phyloP scores from a whole-genome alignment of 306 rosid genomes.

The Cicer bijugum region DNA sequence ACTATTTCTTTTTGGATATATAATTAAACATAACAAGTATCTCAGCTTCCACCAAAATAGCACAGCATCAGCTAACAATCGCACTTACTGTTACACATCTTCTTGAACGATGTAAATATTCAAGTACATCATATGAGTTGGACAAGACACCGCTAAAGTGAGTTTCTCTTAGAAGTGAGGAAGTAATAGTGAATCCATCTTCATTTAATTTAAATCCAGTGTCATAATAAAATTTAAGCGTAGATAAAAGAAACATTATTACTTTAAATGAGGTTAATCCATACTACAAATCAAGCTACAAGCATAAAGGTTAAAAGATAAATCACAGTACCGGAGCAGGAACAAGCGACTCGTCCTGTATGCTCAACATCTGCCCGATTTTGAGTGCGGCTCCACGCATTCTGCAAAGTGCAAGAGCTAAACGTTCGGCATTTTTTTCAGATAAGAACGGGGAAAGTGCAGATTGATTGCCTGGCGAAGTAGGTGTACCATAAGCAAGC shows the following conservation, averaged over 20 bases:
- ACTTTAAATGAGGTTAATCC: background rate
- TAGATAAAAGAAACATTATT: slow-evolving; percentile 1
- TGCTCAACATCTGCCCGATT: slow-evolving; percentile 96
- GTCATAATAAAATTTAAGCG: slow-evolving; percentile 4
- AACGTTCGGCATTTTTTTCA: slow-evolving; percentile 77
- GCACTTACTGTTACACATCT: slow-evolving; percentile 15
- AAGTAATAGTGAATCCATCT: slow-evolving; percentile 4
- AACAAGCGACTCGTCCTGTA: slow-evolving; percentile 91
- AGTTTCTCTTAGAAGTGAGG: background rate
- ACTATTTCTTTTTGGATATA: background rate
- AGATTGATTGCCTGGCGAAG: slow-evolving; percentile 52
- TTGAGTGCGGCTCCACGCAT: slow-evolving; percentile 98
- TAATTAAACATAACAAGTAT: background rate
- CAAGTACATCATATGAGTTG: slow-evolving; percentile 5
- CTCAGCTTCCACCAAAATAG: slow-evolving; percentile 21
- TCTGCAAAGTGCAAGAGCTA: slow-evolving; percentile 88
- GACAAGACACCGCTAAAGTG: background rate
- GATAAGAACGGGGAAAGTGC: slow-evolving; percentile 75
- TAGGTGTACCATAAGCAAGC: slow-evolving; percentile 69
- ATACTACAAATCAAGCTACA: slow-evolving; percentile 8
- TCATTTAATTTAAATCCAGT: slow-evolving; percentile 2
- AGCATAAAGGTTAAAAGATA: slow-evolving; percentile 16
- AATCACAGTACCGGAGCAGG: slow-evolving; percentile 80
- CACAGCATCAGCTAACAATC: slow-evolving; percentile 16
- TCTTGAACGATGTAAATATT: slow-evolving; percentile 8